Evolutionary conservation across 73 alveolate genomes (phyloP), one percentile per base, ranked within the genome.

Genomic region (Paramecium biaurelia): DNA sequence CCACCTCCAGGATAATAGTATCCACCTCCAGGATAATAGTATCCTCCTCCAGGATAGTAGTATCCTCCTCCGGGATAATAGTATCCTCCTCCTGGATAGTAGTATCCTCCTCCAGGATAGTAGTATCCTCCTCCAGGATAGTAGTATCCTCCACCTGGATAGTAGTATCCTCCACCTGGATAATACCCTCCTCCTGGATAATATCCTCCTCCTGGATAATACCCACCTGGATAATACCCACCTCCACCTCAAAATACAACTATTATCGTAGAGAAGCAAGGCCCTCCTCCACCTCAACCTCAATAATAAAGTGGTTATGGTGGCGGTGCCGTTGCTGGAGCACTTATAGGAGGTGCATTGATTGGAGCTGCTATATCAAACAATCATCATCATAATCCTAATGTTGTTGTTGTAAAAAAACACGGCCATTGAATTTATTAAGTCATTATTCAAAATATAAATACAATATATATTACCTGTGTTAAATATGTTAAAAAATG

Each of bases 261-360:
- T 8, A 30, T 79, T 10, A 32, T 42, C 53, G 10, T 79, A 2
- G 74, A 30, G 28, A 1, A 26, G n/a, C n/a, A 30, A 79, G 70
- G 57, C 7, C 42, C 72, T 18, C 74, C 70, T 4, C 59, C 41
- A 5, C 30, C 23, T 8, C 74, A 23, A 5, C 30, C 23, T 8
- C 74, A 23, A 2, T 42, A 79, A 79, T 5, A 79, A 23, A 34
- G 72, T 14, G 90, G 76, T n/a, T n/a, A n/a, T 43, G 90, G 90
- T 8, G 90, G 90, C 24, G 90, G 35, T 11, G 90, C 86, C 5
- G 86, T 79, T 2, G 90, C 74, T 14, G 90, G 90, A 38, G 90
- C 90, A 18, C 35, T 79, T 30, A 43, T 79, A n/a, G 90, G 90
- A n/a, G 90, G 90, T 8, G 90, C 90, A 0, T 47, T 79, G 42